Evolutionary conservation across 306 rosid genomes (phyloP), one percentile per base, ranked within the genome.

Genomic region (Medicago ruthenica): DNA sequence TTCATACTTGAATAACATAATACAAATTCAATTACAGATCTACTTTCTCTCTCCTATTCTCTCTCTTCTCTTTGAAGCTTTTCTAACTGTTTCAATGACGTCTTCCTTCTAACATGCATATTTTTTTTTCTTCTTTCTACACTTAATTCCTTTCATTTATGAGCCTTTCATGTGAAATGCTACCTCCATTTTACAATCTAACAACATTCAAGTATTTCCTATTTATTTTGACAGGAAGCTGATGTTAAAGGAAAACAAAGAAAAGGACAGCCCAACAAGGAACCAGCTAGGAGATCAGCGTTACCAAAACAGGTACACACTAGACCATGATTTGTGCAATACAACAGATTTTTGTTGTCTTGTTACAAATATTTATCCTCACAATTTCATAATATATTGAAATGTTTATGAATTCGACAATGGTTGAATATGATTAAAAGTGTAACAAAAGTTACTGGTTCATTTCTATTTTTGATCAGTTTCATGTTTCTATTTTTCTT

Each of bases 221-320:
- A 12, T 50, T 67, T 51, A 57, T 70, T 78, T 76, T 77, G 68
- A 73, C 85, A 88, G 31, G 31, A 27, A 27, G 4, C 31, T 27
- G 92, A 84, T 16, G 79, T 54, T 39, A 79, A 77, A 74, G 83
- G 80, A 71, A 78, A 47, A 80, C 89, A 86, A 80, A 88, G 82
- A 74, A 90, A 83, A 79, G 83, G 86, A 74, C 83, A 64, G 70
- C 86, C 85, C 31, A 90, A 85, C 17, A 47, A 27, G 31, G 27
- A 24, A 24, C 27, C 27, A 24, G 27, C 27, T 24, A 24, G 27
- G 27, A 24, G 27, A 1, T 24, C 27, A 24, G 2, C 3, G 27
- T 24, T 24, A 24, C 27, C 1, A 3, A 24, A 24, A 24, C 27
- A 24, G 27, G 27, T 24, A 24, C 1, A 24, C 51, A 39, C 76